A percentile compares a stretch with the other conserved stretches of the same genome.
phyloP scores from a whole-genome alignment of 345 rosid genomes.

The Acer campestre region DNA sequence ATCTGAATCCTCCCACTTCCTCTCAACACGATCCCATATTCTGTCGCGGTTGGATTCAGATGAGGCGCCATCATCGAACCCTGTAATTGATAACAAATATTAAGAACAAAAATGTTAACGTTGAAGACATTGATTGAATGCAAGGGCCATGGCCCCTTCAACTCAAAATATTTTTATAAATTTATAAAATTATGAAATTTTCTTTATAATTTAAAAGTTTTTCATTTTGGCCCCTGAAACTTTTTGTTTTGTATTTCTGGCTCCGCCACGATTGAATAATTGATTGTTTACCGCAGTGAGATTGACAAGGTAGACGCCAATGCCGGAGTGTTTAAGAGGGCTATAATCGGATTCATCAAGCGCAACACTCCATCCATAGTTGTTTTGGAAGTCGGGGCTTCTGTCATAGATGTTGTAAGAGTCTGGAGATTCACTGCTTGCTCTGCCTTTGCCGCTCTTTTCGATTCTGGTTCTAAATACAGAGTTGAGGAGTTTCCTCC shows the following conservation, averaged over 20 bases:
- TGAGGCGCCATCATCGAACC: conserved; percentile 99
- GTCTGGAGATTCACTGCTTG: conserved; percentile 44
- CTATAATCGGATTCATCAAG: conserved; percentile 52
- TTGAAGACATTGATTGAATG: background rate
- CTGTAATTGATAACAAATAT: conserved; percentile 23
- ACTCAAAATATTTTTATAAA: too few species aligned
- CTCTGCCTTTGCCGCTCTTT: background rate
- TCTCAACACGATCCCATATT: conserved; percentile 67
- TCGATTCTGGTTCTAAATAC: conserved; percentile 26
- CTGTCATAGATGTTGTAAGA: conserved; percentile 63
- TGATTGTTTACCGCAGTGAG: conserved; percentile 66
- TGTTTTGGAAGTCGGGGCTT: conserved; percentile 53
- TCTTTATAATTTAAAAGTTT: too few species aligned
- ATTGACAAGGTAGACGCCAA: conserved; percentile 71
- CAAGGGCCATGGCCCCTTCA: too few species aligned
- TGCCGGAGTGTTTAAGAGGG: conserved; percentile 68
- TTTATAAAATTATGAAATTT: too few species aligned
- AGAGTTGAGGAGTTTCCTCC: conserved; percentile 51
- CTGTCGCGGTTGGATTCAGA: conserved; percentile 83
- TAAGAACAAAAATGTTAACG: background rate
- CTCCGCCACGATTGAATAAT: background rate
- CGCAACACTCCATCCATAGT: conserved; percentile 82
- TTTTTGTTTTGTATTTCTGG: too few species aligned
- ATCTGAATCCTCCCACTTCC: conserved; percentile 74
- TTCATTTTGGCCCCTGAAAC: too few species aligned